Conservation (phyloP, 2,329 filamentous ascomycete genomes). For the Zopfia rhizophila region DNA sequence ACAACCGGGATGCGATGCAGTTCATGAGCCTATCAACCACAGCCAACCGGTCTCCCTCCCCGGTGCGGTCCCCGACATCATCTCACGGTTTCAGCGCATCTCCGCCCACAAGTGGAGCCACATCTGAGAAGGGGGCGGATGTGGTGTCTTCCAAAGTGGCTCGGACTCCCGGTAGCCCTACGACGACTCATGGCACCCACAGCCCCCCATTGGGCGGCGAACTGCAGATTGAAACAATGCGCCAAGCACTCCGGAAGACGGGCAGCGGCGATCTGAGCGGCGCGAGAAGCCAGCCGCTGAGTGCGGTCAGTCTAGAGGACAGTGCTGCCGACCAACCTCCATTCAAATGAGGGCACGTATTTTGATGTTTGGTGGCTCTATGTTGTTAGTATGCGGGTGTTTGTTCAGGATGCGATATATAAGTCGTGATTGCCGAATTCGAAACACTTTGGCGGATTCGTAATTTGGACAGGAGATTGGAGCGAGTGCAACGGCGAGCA, state of each 20-base stretch:
- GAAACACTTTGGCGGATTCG: background rate
- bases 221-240: constrained; percentile 92
- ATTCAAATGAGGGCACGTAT: constrained; percentile 35
- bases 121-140: constrained; percentile 79
- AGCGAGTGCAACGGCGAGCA: background rate
- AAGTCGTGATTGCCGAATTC: no score
- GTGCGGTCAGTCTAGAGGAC: constrained; percentile 52
- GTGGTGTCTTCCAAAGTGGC: constrained; percentile 69
- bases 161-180: constrained; percentile 68
- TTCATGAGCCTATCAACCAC: constrained; percentile 73
- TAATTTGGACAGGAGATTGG: background rate
- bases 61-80: constrained; percentile 80
- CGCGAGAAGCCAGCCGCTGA: constrained; percentile 50
- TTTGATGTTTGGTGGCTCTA: no score
- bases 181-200: constrained; percentile 61
- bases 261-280: constrained; percentile 80
- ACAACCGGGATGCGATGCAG: constrained; percentile 76
- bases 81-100: constrained; percentile 75
- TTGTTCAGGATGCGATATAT: no score
- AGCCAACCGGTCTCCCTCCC: constrained; percentile 76
- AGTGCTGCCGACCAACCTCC: constrained; percentile 41
- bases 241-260: constrained; percentile 85
- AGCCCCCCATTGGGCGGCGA: constrained; percentile 70
- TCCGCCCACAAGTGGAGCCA: constrained; percentile 79
- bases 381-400: no score